A percentile compares a stretch with the other conserved stretches of the same genome.
phyloP scores from a whole-genome alignment of 164 flowering plant species.

The Cinnamomum chago region DNA sequence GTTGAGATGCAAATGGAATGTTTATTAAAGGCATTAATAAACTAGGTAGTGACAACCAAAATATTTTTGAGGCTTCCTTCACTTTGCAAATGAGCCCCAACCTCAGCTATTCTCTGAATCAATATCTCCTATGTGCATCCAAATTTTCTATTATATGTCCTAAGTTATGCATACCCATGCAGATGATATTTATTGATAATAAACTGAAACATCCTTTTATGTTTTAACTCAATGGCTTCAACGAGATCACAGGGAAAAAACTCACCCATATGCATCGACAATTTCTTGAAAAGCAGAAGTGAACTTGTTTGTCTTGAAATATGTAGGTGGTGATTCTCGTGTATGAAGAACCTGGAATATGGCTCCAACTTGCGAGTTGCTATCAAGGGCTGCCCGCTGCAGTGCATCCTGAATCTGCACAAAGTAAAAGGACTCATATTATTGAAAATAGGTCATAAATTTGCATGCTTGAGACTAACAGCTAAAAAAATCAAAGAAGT shows the following conservation, averaged over 20 bases:
- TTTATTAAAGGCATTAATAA: too few species aligned
- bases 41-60: too few species aligned
- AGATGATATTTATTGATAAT: too few species aligned
- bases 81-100: too few species aligned
- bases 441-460: not conserved
- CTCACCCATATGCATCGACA: conserved; percentile 98
- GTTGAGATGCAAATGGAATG: too few species aligned
- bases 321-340: conserved; percentile 79
- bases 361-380: conserved; percentile 81
- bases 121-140: too few species aligned
- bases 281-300: conserved; percentile 84
- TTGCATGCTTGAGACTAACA: not conserved
- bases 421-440: not conserved
- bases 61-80: too few species aligned
- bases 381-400: conserved; percentile 64
- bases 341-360: conserved; percentile 75
- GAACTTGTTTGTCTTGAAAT: conserved; percentile 76
- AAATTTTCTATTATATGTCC: too few species aligned
- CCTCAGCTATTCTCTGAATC: too few species aligned
- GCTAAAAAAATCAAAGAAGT: too few species aligned
- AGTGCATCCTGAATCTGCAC: conserved; percentile 81
- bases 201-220: too few species aligned
- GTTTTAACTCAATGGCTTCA: not conserved
- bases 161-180: too few species aligned
- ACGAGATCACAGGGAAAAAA: not conserved